Conservation (phyloP, 2,329 filamentous ascomycete genomes). For the Zasmidium angulare region DNA sequence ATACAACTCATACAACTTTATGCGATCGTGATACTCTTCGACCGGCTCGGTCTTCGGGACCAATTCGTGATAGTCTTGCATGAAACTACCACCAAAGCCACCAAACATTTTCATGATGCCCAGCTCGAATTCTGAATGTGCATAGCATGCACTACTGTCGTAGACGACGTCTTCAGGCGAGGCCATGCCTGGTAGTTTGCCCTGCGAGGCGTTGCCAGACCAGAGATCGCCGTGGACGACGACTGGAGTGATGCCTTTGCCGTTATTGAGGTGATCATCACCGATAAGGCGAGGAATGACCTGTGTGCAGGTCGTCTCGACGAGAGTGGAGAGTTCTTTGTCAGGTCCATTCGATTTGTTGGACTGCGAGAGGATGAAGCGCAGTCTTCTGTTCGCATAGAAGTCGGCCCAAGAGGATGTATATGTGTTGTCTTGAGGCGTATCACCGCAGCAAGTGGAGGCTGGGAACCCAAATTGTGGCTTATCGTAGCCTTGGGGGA, state of each 20-base stretch:
- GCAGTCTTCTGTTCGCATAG: constrained; percentile 73
- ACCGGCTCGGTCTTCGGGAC: constrained; percentile 78
- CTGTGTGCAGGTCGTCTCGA: constrained; percentile 61
- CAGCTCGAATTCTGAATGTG: constrained; percentile 84
- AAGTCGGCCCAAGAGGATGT: constrained; percentile 78
- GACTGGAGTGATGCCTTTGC: constrained; percentile 67
- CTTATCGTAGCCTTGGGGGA: constrained; percentile 56
- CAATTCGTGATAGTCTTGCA: constrained; percentile 72
- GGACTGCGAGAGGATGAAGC: constrained; percentile 61
- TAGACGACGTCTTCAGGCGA: constrained; percentile 73
- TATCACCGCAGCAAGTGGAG: constrained; percentile 82
- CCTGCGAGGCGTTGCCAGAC: constrained; percentile 77
- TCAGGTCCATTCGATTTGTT: constrained; percentile 65
- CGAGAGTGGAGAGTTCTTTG: constrained; percentile 58
- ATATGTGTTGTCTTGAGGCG: constrained; percentile 76
- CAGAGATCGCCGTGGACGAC: constrained; percentile 91
- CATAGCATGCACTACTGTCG: constrained; percentile 79
- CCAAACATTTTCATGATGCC: constrained; percentile 98
- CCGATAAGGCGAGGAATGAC: constrained; percentile 78
- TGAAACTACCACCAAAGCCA: constrained; percentile 71
- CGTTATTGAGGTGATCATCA: constrained; percentile 62
- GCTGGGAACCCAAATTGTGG: constrained; percentile 81
- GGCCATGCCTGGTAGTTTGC: constrained; percentile 57
- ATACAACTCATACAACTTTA: constrained; percentile 79
- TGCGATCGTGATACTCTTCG: constrained; percentile 80